Conservation (phyloP, 2,329 filamentous ascomycete genomes). For the Sphaerostilbella broomeana region DNA sequence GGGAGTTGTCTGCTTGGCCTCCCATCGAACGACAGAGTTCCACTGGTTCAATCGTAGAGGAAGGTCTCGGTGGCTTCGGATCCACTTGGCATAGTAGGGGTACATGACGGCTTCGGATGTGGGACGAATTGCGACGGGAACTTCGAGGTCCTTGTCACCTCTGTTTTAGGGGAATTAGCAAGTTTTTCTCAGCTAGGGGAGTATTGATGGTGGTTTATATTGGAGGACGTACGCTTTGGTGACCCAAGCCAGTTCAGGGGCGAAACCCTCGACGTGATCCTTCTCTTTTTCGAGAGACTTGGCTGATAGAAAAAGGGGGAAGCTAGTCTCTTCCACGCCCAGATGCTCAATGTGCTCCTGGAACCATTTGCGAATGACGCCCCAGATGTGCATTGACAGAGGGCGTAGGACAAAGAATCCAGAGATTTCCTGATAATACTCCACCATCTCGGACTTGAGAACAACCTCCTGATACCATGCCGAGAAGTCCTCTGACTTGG, state of each 20-base stretch:
- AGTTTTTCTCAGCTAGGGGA: too few relatives aligned
- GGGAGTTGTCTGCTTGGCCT: slow-evolving; percentile 84
- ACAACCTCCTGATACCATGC: slow-evolving; percentile 98
- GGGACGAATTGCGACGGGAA: slow-evolving; percentile 60
- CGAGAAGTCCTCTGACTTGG: slow-evolving; percentile 80
- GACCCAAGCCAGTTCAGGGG: slow-evolving; percentile 84
- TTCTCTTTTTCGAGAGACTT: slow-evolving; percentile 86
- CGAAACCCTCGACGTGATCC: slow-evolving; percentile 97
- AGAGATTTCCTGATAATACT: slow-evolving; percentile 92
- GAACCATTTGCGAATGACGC: slow-evolving; percentile 60
- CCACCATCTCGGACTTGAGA: slow-evolving; percentile 93
- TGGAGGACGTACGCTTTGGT: slow-evolving; percentile 60
- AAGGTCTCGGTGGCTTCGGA: slow-evolving; percentile 90
- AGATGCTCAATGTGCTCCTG: slow-evolving; percentile 74
- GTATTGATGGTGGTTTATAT: neutral
- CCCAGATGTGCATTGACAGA: slow-evolving; percentile 61
- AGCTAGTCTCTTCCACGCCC: slow-evolving; percentile 92
- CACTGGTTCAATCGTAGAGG: slow-evolving; percentile 94
- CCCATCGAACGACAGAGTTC: slow-evolving; percentile 91
- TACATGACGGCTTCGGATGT: slow-evolving; percentile 83
- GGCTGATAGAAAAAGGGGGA: slow-evolving; percentile 89
- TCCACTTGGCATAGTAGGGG: slow-evolving; percentile 94
- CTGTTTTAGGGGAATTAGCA: slow-evolving; percentile 36
- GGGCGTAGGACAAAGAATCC: slow-evolving; percentile 91
- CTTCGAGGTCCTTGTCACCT: slow-evolving; percentile 88